Evolutionary conservation across 331 rosid species (phyloP), one percentile per base, ranked within the genome.

Genomic region (Rhamnella rubrinervis): DNA sequence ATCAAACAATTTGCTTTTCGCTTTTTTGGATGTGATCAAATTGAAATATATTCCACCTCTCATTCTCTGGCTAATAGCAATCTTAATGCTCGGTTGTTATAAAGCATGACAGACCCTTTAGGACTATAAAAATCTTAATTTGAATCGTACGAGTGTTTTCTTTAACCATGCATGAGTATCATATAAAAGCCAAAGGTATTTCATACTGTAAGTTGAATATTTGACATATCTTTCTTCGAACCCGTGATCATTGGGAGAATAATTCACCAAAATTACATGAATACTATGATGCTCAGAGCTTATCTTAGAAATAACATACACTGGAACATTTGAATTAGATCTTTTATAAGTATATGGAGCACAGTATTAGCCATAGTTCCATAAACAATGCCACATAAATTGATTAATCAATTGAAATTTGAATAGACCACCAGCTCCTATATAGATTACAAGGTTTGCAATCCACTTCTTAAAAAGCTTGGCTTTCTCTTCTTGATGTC

Each of bases 371-470:
- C 74, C 72, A 61, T 7, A 71, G 71, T 65, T 63, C 80, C 61
- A 44, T 59, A 76, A 61, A 57, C 61, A 59, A 59, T 13, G 63
- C 68, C 74, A 53, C 70, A 66, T 59, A 23, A 57, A 39, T 56
- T 28, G 73, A 64, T 56, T 38, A 68, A 65, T 53, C 26, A 26
- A 44, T 62, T 59, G 66, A 72, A 50, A 68, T 72, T 77, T 39
- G 68, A 75, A 69, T 57, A 80, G 83, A 21, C 58, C 26, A 53
- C 76, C 83, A 70, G 78, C 81, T 61, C 69, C 79, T 67, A 65
- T 73, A 77, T 26, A 23, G 68, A 46, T 21, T 44, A 46, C n/a
- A 60, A 66, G 37, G 17, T 70, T 46, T 31, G 38, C 52, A 61
- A 62, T 57, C 23, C 20, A 2, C 63, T 51, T 69, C 23, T 67